Evolutionary conservation across 2,329 filamentous ascomycete species (phyloP), one percentile per base, ranked within the genome.

Genomic region (Arthrinium phaeospermum): DNA sequence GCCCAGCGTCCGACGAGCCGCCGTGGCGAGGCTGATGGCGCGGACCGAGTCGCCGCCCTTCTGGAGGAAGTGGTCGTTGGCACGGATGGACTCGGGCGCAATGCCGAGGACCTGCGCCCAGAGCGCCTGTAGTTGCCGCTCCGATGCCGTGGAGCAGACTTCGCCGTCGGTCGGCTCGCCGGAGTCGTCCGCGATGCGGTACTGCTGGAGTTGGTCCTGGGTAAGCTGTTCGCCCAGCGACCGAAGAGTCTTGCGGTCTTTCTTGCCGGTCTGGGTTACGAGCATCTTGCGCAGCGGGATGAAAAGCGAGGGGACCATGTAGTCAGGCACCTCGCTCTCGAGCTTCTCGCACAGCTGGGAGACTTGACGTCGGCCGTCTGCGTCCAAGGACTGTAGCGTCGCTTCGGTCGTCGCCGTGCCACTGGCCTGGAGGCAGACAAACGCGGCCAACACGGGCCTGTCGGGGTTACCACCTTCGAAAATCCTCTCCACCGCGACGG

Each of bases 1-100:
- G 37, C 37, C 37, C 5, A 81, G 81, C n/a, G 78, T 76, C 1
- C 79, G 80, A 5, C 79, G 80, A 5, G 85, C 84, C 22, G 82
- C 81, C 1, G 85, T 81, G 1, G 87, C 84, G 3, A 88, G 81
- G 70, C 81, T 85, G 86, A 88, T 88, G 3, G 86, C 86, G 22
- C 82, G 80, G 1, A 88, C 80, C 0, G 86, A 89, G 78, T 89
- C 86, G 6, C 87, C 79, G 61, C 79, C 79, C 6, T 77, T 57
- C 69, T 72, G 75, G 67, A 81, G 79, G 73, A 81, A 81, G 70
- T 80, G 80, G 68, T 81, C 79, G 61, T 76, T 76, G 3, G 78
- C 76, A 44, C 76, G 75, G 51, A 79, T 74, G 7, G 81, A 14
- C 44, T 57, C 51, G 16, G 51, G 13, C 14, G 14, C n/a, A 5